Conservation (phyloP, 345 rosid genomes). For the Eucalyptus globulus region DNA sequence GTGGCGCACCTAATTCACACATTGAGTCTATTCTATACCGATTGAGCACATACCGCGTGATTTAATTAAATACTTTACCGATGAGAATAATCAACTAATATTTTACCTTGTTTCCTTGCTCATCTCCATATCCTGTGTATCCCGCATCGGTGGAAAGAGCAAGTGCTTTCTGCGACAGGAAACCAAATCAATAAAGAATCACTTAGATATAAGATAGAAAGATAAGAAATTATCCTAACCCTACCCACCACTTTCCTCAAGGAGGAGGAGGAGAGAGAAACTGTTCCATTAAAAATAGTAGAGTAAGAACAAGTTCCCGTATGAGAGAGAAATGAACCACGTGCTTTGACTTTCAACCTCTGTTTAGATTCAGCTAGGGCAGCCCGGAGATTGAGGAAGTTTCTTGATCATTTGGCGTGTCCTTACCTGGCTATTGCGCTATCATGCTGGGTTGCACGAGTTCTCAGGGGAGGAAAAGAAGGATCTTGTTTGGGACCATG, state of each 20-base stretch:
- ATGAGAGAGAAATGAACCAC: not conserved
- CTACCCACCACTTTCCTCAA: not conserved
- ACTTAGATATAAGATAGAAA: not conserved
- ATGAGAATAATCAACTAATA: not conserved
- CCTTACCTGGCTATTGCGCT: not conserved
- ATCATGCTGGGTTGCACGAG: not conserved
- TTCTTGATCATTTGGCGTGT: not conserved
- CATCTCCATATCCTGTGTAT: constrained; percentile 51
- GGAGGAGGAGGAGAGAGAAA: not conserved
- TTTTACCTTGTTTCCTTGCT: constrained; percentile 53
- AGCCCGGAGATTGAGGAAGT: not conserved
- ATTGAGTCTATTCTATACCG: not conserved
- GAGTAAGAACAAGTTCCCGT: not conserved
- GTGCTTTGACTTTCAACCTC: not conserved
- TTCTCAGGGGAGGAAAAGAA: not conserved
- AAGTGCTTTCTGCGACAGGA: constrained; percentile 31
- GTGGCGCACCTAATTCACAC: not conserved
- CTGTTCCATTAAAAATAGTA: not conserved
- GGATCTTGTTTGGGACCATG: not conserved
- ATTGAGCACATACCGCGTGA: not conserved
- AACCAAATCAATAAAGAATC: not conserved
- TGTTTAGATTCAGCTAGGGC: not conserved
- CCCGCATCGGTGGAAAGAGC: constrained; percentile 44
- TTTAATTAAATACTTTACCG: not conserved
- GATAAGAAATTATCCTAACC: not conserved